These are phyloP conservation scores for Plasmopara halstedii DNA, from an alignment of 352 stramenopile species.

Conservation along the genomic window DNA sequence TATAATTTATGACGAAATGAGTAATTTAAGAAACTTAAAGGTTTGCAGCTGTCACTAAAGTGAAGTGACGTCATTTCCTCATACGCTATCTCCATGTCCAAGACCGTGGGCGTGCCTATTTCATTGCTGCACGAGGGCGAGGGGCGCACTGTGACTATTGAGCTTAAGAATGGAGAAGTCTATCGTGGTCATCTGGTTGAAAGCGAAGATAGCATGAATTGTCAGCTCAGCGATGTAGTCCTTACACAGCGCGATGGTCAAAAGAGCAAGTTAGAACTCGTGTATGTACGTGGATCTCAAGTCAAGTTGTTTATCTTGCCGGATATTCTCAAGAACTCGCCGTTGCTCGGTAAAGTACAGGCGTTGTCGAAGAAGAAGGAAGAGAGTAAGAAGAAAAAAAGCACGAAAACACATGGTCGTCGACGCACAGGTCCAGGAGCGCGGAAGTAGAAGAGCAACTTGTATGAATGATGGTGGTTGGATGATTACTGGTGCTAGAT, in stretches of 20 bases:
- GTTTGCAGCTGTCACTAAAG: background rate
- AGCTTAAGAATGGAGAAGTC: constrained; percentile 86
- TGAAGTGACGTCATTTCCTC: background rate
- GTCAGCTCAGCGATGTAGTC: constrained; percentile 90
- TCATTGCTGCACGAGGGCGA: constrained; percentile 84
- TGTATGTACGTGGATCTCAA: constrained; percentile 95
- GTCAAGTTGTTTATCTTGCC: constrained; percentile 97
- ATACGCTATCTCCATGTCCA: constrained; percentile 37
- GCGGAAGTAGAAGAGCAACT: constrained; percentile 28
- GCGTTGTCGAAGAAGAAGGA: constrained; percentile 66
- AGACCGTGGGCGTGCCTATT: constrained; percentile 74
- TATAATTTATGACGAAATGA: no score
- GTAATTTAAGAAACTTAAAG: no score
- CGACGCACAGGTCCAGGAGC: constrained; percentile 11
- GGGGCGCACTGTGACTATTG: constrained; percentile 73
- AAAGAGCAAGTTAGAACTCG: constrained; percentile 73
- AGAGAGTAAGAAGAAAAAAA: constrained; percentile 47
- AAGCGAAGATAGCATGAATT: constrained; percentile 96
- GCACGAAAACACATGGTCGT: constrained; percentile 15
- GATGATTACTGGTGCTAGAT: background rate
- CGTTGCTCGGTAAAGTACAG: constrained; percentile 94
- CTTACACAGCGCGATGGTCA: constrained; percentile 81
- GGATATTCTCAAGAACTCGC: constrained; percentile 96
- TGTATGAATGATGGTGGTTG: background rate
- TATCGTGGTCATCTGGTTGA: constrained; percentile 78